phyloP scores from a whole-genome alignment of 1,139 yeast species.

The Blastobotrys capitulatus region DNA sequence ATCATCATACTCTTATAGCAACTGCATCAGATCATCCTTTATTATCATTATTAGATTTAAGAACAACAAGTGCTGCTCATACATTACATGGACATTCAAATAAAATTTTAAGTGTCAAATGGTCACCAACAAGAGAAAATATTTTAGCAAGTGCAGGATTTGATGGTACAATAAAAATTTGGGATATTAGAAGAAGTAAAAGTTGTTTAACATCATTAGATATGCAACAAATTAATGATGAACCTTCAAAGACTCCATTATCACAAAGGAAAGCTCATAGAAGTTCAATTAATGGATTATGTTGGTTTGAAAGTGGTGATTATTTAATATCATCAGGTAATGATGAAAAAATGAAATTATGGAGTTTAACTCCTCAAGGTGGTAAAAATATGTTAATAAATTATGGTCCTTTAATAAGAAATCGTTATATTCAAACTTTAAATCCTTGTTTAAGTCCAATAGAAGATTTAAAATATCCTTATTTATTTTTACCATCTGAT shows the following conservation, averaged over 20 bases:
- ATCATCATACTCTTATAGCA: constrained; percentile 55
- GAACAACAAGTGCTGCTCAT: constrained; percentile 66
- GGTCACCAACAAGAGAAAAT: constrained; percentile 67
- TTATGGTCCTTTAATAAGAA: constrained; percentile 74
- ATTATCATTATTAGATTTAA: constrained; percentile 64
- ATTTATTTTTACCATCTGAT: constrained; percentile 69
- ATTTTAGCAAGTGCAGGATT: constrained; percentile 70
- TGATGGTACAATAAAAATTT: constrained; percentile 51
- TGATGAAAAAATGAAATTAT: constrained; percentile 69
- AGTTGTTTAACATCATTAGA: constrained; percentile 62
- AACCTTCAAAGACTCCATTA: constrained; percentile 23
- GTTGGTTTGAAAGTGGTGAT: constrained; percentile 63
- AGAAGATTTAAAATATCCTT: constrained; percentile 41
- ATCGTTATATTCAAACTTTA: constrained; percentile 44
- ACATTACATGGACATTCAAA: constrained; percentile 62
- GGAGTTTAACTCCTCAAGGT: constrained; percentile 51
- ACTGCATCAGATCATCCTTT: constrained; percentile 67
- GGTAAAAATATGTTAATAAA: constrained; percentile 60
- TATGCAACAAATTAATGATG: constrained; percentile 32
- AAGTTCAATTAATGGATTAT: constrained; percentile 68
- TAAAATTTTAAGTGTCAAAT: constrained; percentile 58
- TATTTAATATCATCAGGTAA: constrained; percentile 60
- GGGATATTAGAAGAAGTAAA: constrained; percentile 73
- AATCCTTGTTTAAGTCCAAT: constrained; percentile 38
- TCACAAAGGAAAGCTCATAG: constrained; percentile 54